phyloP scores from a whole-genome alignment of 2,329 filamentous ascomycete species.

The Penicillium griseofulvum region DNA sequence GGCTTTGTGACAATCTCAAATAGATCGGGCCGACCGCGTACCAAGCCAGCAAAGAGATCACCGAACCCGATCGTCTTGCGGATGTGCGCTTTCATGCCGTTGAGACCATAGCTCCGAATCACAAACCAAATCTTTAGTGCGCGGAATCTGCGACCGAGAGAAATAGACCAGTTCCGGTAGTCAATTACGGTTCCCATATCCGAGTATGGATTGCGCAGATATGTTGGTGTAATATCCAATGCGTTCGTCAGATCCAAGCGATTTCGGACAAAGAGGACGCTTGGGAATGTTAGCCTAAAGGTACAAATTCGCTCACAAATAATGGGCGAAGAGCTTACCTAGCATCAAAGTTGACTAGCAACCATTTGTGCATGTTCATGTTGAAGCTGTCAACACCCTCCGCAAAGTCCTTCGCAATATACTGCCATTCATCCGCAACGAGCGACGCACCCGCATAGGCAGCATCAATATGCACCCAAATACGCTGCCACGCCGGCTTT shows the following conservation, averaged over 20 bases:
- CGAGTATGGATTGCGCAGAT: slow-evolving; percentile 77
- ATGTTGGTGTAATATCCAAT: slow-evolving; percentile 74
- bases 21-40: slow-evolving; percentile 62
- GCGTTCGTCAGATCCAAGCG: slow-evolving; percentile 75
- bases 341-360: slow-evolving; percentile 87
- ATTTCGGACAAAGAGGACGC: slow-evolving; percentile 74
- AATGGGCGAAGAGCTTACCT: slow-evolving; percentile 31
- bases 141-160: slow-evolving; percentile 82
- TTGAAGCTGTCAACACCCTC: slow-evolving; percentile 80
- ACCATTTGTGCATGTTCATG: slow-evolving; percentile 97
- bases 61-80: slow-evolving; percentile 66
- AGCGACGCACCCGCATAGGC: slow-evolving; percentile 88
- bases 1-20: slow-evolving; percentile 75
- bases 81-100: slow-evolving; percentile 72
- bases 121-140: slow-evolving; percentile 96
- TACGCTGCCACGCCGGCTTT: slow-evolving; percentile 49
- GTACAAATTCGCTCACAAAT: too few relatives aligned
- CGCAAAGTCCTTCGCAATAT: slow-evolving; percentile 59
- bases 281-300: slow-evolving; percentile 43
- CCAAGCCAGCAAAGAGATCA: slow-evolving; percentile 64
- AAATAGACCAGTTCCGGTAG: slow-evolving; percentile 97
- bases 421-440: slow-evolving; percentile 75
- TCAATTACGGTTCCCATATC: slow-evolving; percentile 85
- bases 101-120: slow-evolving; percentile 74
- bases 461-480: slow-evolving; percentile 94